Conservation (phyloP, 495 filamentous ascomycete genomes). For the Lichenothelia convexa region DNA sequence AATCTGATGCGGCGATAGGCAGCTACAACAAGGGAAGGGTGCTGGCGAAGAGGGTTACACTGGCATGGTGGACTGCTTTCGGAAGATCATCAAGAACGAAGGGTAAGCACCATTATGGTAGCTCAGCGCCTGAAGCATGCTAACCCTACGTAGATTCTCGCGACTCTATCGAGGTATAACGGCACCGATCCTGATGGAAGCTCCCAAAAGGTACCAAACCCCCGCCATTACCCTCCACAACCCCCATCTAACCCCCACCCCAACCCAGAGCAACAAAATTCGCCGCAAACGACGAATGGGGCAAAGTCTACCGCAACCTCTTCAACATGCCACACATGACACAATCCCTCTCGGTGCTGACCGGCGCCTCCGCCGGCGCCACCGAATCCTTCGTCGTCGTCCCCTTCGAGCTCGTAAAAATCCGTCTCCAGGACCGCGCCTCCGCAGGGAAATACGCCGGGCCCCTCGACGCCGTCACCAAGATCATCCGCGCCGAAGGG, state of each 20-base stretch:
- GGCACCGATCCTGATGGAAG: slow-evolving; percentile 95
- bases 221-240: no score
- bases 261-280: slow-evolving; percentile 72
- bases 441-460: slow-evolving; percentile 90
- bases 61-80: slow-evolving; percentile 94
- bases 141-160: slow-evolving; percentile 40
- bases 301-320: slow-evolving; percentile 64
- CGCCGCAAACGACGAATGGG: slow-evolving; percentile 97
- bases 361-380: slow-evolving; percentile 83
- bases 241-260: neutral
- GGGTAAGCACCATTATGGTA: slow-evolving; percentile 42
- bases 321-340: slow-evolving; percentile 79
- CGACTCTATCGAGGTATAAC: slow-evolving; percentile 89
- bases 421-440: slow-evolving; percentile 85
- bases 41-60: slow-evolving; percentile 67
- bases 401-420: slow-evolving; percentile 90
- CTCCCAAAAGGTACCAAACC: slow-evolving; percentile 52
- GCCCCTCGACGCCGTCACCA: slow-evolving; percentile 73
- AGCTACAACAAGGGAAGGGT: slow-evolving; percentile 60
- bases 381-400: slow-evolving; percentile 93
- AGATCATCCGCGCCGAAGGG: slow-evolving; percentile 73
- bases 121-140: neutral
- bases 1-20: no score
- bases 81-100: slow-evolving; percentile 87
- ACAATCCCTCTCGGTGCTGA: slow-evolving; percentile 73